phyloP scores from a whole-genome alignment of 306 rosid species.

The Lotus japonicus region DNA sequence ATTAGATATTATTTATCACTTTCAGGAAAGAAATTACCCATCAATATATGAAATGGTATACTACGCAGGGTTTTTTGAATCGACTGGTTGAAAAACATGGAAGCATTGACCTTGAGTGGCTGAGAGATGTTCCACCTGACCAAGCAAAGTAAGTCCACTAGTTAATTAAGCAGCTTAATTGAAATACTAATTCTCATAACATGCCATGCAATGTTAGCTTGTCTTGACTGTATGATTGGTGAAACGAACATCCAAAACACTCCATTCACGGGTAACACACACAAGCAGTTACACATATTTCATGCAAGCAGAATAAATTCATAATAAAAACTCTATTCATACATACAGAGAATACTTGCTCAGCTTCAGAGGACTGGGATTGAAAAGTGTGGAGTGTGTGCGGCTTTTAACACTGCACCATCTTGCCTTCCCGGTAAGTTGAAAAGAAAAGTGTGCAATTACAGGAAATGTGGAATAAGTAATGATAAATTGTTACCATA shows the following conservation, averaged over 20 bases:
- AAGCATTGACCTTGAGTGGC: constrained; percentile 85
- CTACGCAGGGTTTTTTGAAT: constrained; percentile 75
- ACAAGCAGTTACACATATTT: not conserved
- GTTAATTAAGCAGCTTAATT: constrained; percentile 19
- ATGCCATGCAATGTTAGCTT: constrained; percentile 7
- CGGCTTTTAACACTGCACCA: constrained; percentile 98
- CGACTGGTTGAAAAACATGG: constrained; percentile 85
- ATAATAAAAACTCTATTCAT: constrained; percentile 5
- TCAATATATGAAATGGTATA: constrained; percentile 25
- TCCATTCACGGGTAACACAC: constrained; percentile 7
- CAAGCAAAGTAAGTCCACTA: constrained; percentile 73
- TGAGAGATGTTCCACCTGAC: constrained; percentile 96
- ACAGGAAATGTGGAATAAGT: constrained; percentile 16
- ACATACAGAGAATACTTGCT: constrained; percentile 83
- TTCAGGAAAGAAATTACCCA: constrained; percentile 6
- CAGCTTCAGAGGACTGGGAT: constrained; percentile 88
- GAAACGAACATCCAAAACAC: constrained; percentile 1
- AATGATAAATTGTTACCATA: constrained; percentile 17
- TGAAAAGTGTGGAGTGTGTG: constrained; percentile 98
- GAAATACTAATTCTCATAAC: constrained; percentile 7
- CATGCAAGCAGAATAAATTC: constrained; percentile 5
- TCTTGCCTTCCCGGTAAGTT: constrained; percentile 98
- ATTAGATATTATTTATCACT: constrained; percentile 5
- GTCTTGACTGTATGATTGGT: not conserved
- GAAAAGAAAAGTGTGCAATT: constrained; percentile 12